Base-by-base conservation (phyloP, 2,329 filamentous ascomycete species). In the Fusarium sterilihyphosum region DNA sequence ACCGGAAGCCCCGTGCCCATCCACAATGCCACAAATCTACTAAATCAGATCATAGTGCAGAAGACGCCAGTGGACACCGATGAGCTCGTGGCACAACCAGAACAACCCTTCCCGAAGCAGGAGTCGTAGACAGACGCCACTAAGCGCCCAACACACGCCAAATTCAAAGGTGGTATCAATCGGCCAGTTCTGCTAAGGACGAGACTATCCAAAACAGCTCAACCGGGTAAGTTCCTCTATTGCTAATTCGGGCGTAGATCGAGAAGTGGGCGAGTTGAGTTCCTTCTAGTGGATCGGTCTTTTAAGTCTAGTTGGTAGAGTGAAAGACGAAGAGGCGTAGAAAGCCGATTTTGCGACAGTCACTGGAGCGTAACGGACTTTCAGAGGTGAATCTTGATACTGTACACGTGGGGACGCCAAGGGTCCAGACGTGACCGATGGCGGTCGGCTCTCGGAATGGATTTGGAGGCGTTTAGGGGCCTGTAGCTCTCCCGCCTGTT, bases 101-200 rank as follows among this genome's bases (percentile, higher is more conserved):
- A 56, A 47, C 38, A 57, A 29, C 24, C 53, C 47, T 67, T 46
- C 43, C 56, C 50, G 67, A 69, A 67, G 43, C 61, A 29, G 47
- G 66, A 59, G 35, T 52, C 59, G 52, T 64, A 75, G 73, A 61
- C 37, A 75, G 56, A 73, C 73, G 73, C 73, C 73, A 75, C 73
- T n/a, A 22, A 61, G 52, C 31, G 61, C 46, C 70, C 35, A 62
- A 67, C 47, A 31, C 46, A 61, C 31, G 47, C 59, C 52, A 49
- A 61, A 46, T 41, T 57, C 16, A 59, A 53, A 38, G 20, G 43
- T 53, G 24, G 46, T 44, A 26, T 61, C 40, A 31, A 40, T 26
- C 35, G 26, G 53, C 53, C 57, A 57, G 38, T 50, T 62, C 59
- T 47, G 61, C 37, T 22, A 38, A 44, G 46, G 57, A 41, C 29